These are phyloP conservation scores for Prunus yedoensis DNA, from an alignment of 331 rosid species.

Conservation along the genomic window DNA sequence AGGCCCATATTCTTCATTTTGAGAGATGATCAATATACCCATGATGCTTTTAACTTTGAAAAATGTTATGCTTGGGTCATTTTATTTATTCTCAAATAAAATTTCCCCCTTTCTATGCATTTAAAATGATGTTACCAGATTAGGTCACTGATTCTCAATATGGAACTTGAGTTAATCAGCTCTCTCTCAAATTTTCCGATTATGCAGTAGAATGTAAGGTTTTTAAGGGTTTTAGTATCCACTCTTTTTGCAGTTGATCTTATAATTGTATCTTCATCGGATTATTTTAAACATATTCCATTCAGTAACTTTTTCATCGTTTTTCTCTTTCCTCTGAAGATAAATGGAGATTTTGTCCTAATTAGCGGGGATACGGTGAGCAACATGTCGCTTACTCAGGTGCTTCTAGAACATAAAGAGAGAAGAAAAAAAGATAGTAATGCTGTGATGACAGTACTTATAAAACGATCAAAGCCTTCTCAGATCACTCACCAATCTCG, in stretches of 20 bases:
- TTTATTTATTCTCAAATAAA: background rate
- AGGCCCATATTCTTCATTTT: background rate
- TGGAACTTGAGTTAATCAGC: background rate
- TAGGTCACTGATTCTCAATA: background rate
- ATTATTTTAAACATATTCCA: background rate
- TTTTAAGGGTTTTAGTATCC: background rate
- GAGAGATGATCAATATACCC: background rate
- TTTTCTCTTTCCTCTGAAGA: constrained; percentile 50
- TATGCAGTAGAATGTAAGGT: background rate
- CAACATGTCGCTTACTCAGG: constrained; percentile 96
- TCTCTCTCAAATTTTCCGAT: background rate
- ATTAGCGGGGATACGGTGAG: constrained; percentile 96
- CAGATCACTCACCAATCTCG: constrained; percentile 82
- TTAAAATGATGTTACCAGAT: background rate
- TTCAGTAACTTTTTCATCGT: constrained; percentile 27
- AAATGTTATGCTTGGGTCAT: background rate
- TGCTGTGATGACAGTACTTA: constrained; percentile 95
- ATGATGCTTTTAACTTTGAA: background rate
- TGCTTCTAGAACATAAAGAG: constrained; percentile 85
- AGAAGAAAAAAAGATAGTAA: constrained; percentile 88
- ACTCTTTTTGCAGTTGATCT: background rate
- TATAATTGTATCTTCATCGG: background rate
- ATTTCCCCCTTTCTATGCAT: background rate
- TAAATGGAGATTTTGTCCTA: constrained; percentile 94
- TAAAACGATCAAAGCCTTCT: constrained; percentile 82